A percentile compares a stretch with the other conserved stretches of the same genome.
These are phyloP conservation scores for Ascochyta viciae-villosae DNA, from an alignment of 2,329 filamentous ascomycete genomes.

Conservation along the genomic window DNA sequence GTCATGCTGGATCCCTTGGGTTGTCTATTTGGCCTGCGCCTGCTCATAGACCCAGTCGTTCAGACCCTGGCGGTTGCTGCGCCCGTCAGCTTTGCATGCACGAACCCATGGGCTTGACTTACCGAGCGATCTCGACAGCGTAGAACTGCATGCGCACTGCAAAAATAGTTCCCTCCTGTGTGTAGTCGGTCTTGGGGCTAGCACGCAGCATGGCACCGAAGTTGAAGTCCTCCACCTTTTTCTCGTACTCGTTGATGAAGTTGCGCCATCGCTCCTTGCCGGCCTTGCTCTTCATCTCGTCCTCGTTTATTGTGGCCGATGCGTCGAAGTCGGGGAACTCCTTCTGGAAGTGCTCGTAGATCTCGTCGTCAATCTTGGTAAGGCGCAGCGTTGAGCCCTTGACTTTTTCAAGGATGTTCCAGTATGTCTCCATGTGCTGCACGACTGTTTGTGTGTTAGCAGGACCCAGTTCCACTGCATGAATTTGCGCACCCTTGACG, in stretches of 20 bases:
- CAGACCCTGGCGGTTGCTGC: slow-evolving; percentile 79
- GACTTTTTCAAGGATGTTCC: slow-evolving; percentile 90
- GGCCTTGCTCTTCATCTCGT: slow-evolving; percentile 95
- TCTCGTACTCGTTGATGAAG: slow-evolving; percentile 93
- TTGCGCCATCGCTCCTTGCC: slow-evolving; percentile 95
- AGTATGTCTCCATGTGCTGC: slow-evolving; percentile 96
- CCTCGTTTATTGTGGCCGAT: slow-evolving; percentile 80
- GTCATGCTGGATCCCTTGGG: neutral
- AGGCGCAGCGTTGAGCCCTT: slow-evolving; percentile 87
- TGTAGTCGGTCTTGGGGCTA: slow-evolving; percentile 82
- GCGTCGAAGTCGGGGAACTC: slow-evolving; percentile 95
- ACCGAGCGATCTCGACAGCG: slow-evolving; percentile 77
- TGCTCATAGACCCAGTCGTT: slow-evolving; percentile 98
- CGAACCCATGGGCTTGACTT: slow-evolving; percentile 33
- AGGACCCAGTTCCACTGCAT: slow-evolving; percentile 26
- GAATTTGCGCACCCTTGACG: slow-evolving; percentile 75
- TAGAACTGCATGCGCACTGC: slow-evolving; percentile 85
- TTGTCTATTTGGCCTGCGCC: slow-evolving; percentile 54
- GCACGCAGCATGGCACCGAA: slow-evolving; percentile 92
- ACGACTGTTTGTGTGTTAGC: slow-evolving; percentile 65
- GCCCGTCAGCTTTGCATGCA: slow-evolving; percentile 24
- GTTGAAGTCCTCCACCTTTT: slow-evolving; percentile 96
- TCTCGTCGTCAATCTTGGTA: slow-evolving; percentile 94
- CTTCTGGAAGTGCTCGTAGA: slow-evolving; percentile 83
- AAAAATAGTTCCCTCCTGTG: slow-evolving; percentile 88